These are phyloP conservation scores for Aspergillus aculeatus DNA, from an alignment of 2,329 filamentous ascomycete genomes.

Conservation along the genomic window DNA sequence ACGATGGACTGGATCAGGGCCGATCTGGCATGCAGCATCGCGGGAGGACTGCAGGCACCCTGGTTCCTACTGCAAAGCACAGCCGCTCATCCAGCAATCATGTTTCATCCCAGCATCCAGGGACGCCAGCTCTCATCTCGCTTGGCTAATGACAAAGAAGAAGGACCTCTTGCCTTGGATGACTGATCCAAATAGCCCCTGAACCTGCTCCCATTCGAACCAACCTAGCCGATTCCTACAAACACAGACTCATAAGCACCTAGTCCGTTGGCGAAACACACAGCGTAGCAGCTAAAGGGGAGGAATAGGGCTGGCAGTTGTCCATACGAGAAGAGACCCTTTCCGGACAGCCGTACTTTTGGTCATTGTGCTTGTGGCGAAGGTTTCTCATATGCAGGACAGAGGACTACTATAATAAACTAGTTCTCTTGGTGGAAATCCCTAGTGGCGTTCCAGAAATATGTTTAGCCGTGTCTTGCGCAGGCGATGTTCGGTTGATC, in stretches of 20 bases:
- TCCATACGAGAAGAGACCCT: neutral
- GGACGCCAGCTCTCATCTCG: conserved; percentile 5
- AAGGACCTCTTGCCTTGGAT: neutral
- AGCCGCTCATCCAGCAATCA: conserved; percentile 11
- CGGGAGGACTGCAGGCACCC: conserved; percentile 14
- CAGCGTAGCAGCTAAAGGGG: neutral
- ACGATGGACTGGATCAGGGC: neutral
- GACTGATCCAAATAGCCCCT: neutral
- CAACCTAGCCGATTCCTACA: neutral
- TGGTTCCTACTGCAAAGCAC: conserved; percentile 15
- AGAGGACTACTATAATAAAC: neutral
- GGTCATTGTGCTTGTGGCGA: neutral
- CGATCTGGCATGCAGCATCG: conserved; percentile 11
- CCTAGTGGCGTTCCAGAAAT: conserved; percentile 16
- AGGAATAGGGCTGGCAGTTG: neutral
- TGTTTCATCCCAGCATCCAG: conserved; percentile 3
- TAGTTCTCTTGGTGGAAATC: conserved; percentile 6
- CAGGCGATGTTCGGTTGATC: conserved; percentile 19
- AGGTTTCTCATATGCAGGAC: neutral
- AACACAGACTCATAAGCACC: neutral
- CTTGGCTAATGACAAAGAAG: neutral
- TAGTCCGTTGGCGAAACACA: neutral
- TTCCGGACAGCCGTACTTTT: neutral
- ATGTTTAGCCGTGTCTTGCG: conserved; percentile 14
- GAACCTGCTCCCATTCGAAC: neutral